Percentiles rank a stretch among this genome's conserved stretches.
phyloP scores from a whole-genome alignment of 2,329 filamentous ascomycete genomes.

The Didymella exigua region DNA sequence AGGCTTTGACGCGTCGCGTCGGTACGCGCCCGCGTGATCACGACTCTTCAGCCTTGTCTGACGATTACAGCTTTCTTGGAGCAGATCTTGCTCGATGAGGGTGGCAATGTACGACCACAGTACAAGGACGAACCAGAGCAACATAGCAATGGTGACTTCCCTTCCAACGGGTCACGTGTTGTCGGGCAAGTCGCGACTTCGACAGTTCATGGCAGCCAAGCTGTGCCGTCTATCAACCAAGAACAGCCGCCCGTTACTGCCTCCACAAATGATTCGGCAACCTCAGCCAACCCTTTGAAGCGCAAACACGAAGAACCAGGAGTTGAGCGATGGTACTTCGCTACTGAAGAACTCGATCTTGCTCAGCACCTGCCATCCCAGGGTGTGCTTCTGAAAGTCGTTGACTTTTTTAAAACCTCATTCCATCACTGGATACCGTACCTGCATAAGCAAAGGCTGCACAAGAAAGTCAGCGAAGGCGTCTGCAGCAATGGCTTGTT shows the following conservation, averaged over 20 bases:
- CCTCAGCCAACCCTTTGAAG: conserved; percentile 27
- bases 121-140: conserved; percentile 20
- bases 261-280: neutral
- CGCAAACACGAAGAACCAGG: conserved; percentile 29
- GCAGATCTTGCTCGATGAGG: conserved; percentile 36
- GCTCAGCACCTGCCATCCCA: conserved; percentile 36
- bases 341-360: conserved; percentile 30
- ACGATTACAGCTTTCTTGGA: conserved; percentile 37
- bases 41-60: conserved; percentile 7
- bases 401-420: conserved; percentile 39
- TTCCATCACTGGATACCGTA: conserved; percentile 47
- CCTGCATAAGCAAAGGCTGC: conserved; percentile 40
- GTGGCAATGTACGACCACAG: conserved; percentile 31
- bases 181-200: neutral
- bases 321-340: conserved; percentile 24
- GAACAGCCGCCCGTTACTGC: neutral
- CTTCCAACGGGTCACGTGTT: neutral
- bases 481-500: conserved; percentile 22
- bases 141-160: neutral
- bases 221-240: neutral
- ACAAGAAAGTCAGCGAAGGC: conserved; percentile 27
- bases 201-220: neutral
- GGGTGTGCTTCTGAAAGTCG: conserved; percentile 33
- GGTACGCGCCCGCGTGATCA: conserved; percentile 22
- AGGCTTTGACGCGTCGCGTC: conserved; percentile 42